These are phyloP conservation scores for Kwoniella bestiolae DNA, from an alignment of 768 basidiomycete genomes.

Conservation along the genomic window DNA sequence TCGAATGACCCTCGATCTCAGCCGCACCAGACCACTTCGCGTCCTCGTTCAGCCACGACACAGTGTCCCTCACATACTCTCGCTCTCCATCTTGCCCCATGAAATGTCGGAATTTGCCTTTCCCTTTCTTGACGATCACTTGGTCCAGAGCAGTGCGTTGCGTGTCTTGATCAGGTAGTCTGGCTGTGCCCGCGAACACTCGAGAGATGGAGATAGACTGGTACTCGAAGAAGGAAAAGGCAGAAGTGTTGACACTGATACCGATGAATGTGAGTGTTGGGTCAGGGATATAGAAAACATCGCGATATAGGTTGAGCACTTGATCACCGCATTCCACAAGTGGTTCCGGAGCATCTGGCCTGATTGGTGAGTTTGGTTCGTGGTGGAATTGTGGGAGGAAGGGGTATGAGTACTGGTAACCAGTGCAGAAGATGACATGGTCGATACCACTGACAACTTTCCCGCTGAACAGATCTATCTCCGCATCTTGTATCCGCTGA, in stretches of 20 bases:
- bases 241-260: constrained; percentile 40
- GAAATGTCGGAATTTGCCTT: constrained; percentile 36
- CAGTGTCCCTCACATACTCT: constrained; percentile 28
- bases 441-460: constrained; percentile 59
- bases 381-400: constrained; percentile 60
- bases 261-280: constrained; percentile 60
- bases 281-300: constrained; percentile 61
- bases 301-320: constrained; percentile 60
- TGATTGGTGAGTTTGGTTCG: constrained; percentile 9
- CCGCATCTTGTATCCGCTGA: constrained; percentile 50
- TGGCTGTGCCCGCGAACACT: constrained; percentile 32
- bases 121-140: constrained; percentile 23
- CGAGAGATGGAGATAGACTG: constrained; percentile 43
- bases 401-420: constrained; percentile 58
- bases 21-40: constrained; percentile 29
- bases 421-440: constrained; percentile 59
- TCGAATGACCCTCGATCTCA: constrained; percentile 19
- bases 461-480: constrained; percentile 59
- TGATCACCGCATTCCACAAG: constrained; percentile 60
- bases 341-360: neutral
- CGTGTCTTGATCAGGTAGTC: constrained; percentile 13
- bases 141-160: constrained; percentile 19
- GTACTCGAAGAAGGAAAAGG: constrained; percentile 46
- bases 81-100: constrained; percentile 30
- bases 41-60: constrained; percentile 43